Base-by-base conservation (phyloP, 768 basidiomycete species). In the Amanita thiersii region DNA sequence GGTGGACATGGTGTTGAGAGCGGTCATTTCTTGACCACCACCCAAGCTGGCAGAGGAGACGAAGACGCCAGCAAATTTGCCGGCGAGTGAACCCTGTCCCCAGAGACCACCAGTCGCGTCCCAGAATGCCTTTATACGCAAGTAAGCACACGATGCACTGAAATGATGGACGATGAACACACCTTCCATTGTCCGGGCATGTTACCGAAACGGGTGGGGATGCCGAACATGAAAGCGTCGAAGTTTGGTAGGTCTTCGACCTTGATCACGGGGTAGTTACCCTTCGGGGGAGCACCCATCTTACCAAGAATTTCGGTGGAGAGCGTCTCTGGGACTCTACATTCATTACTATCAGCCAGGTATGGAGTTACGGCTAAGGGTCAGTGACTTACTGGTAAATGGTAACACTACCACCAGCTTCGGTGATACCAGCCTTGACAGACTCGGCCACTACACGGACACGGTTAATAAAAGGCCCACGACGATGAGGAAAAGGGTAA, bases 111-210 rank as follows among this genome's bases (percentile, higher is more conserved):
- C 86, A 5, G 86, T 87, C 4, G 69, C 56, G 48, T 90, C 86
- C 77, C 84, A 88, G 63, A 91, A 82, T 0, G 70, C 57, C 80
- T 81, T 36, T 33, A 26, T n/a, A 20, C 14, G 29, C 8, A 38
- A 24, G 5, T 10, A 25, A 21, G 37, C n/a, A 30, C 26, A 33
- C 29, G 11, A 21, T 46, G 24, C 25, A 55, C 55, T 56, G 57
- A 58, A 46, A 53, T 14, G n/a, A 37, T 18, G 12, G 14, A 30
- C 23, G 15, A 1, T 26, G 7, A 17, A 5, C 58, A 1, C 39
- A 76, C 81, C 74, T 83, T 85, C 77, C 77, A 83, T 51, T 92
- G 89, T 2, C 68, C 83, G 18, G 88, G 76, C 59, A 86, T 79
- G 53, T 73, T 79, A 30, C 89, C 89, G 62, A 75, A 93, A 52